These are phyloP conservation scores for Metschnikowia gruessii DNA, from an alignment of 805 yeast genomes.

Conservation along the genomic window DNA sequence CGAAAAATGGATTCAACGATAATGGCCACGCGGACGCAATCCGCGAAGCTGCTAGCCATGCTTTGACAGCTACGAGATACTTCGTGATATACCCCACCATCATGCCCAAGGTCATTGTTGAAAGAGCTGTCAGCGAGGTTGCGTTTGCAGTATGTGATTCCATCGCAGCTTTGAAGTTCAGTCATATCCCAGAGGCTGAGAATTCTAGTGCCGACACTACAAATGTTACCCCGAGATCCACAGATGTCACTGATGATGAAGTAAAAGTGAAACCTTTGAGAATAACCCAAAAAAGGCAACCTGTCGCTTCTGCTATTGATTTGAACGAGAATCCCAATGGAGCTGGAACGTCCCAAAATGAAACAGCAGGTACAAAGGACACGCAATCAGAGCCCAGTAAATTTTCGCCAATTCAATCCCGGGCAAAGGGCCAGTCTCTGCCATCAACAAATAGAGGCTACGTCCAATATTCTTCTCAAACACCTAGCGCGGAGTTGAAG, in stretches of 20 bases:
- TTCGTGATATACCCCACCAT: slow-evolving; percentile 60
- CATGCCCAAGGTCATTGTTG: slow-evolving; percentile 67
- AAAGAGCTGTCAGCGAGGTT: slow-evolving; percentile 74
- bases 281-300: slow-evolving; percentile 9
- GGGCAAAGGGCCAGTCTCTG: slow-evolving; percentile 6
- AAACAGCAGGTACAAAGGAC: background rate
- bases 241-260: background rate
- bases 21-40: slow-evolving; percentile 42
- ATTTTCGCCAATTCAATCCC: slow-evolving; percentile 6
- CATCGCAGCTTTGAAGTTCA: slow-evolving; percentile 50
- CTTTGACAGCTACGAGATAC: slow-evolving; percentile 74
- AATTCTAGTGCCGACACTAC: background rate
- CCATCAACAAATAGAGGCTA: slow-evolving; percentile 4
- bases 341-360: background rate
- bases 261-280: slow-evolving; percentile 14
- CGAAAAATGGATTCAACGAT: slow-evolving; percentile 16
- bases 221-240: background rate
- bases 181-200: slow-evolving; percentile 8
- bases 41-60: slow-evolving; percentile 68
- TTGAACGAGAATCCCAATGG: background rate
- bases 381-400: background rate
- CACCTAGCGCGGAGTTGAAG: background rate
- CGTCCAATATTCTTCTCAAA: background rate
- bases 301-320: background rate
- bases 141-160: slow-evolving; percentile 64